Evolutionary conservation across 2,329 filamentous ascomycete genomes (phyloP).

Genomic region (Botrytis paeoniae): DNA sequence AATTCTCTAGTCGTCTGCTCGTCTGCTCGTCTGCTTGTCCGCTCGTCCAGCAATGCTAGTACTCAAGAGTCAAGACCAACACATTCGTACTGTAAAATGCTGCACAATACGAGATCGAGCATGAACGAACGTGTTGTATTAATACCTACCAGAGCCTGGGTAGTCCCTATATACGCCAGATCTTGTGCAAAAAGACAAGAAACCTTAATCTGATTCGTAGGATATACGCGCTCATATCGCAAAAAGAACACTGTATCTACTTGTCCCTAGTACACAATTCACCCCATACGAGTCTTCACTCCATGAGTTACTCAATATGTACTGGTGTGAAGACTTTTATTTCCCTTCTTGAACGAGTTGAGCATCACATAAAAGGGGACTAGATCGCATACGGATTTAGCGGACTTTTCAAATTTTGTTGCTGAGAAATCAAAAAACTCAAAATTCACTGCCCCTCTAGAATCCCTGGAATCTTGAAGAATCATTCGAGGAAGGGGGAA

Average conservation of each 20-base stretch:
- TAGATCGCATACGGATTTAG: slow-evolving; percentile 5
- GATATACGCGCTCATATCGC: not conserved
- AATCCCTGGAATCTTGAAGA: not conserved
- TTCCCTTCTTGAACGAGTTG: not conserved
- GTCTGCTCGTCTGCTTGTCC: too few species aligned
- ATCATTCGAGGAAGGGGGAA: not conserved
- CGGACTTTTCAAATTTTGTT: not conserved
- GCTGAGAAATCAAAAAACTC: slow-evolving; percentile 17
- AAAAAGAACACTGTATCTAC: not conserved
- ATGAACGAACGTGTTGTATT: not conserved
- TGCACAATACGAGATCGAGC: not conserved
- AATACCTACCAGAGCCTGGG: not conserved
- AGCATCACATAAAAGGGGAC: not conserved
- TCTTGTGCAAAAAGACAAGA: not conserved
- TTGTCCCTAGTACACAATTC: too few species aligned
- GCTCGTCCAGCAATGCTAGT: not conserved
- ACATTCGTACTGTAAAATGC: not conserved
- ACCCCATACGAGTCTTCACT: too few species aligned
- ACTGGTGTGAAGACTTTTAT: not conserved
- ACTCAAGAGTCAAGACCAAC: not conserved
- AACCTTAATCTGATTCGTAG: not conserved
- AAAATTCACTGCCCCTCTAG: slow-evolving; percentile 12
- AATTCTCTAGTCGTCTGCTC: not conserved
- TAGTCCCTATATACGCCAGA: not conserved
- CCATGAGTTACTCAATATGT: not conserved